Evolutionary conservation across 2,329 filamentous ascomycete species (phyloP), one percentile per base, ranked within the genome.

Genomic region (Massarina eburnea): DNA sequence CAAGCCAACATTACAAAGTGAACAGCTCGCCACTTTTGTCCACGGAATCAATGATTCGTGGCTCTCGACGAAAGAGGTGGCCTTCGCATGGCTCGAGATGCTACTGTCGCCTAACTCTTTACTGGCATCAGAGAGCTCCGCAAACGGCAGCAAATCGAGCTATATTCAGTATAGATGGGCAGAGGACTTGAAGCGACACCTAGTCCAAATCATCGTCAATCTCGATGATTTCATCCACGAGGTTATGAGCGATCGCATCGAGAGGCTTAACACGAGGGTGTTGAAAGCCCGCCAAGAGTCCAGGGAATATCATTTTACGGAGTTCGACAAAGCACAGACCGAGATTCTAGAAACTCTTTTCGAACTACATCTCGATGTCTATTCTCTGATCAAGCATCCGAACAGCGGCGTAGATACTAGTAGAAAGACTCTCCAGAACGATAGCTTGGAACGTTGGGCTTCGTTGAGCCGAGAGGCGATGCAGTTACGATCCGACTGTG

Each of bases 301-400:
- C 8, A 43, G 53, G 14, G 29, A 27, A 1, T 60, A 61, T 26
- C 21, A 48, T 14, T 35, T 71, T 3, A 59, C 62, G 1, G 45
- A 55, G 2, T 59, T 63, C 24, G 64, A 76, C 33, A 49, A 68
- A 18, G 62, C 62, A 10, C 58, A 74, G 21, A 63, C 80, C 32
- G 79, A 82, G 39, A 75, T 84, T 62, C 70, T 79, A 1, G 76
- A 88, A 60, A 76, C 77, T 2, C 68, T 88, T 3, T 86, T 84
- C 54, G 85, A 88, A 62, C 68, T 88, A 24, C 84, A 88, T 57
- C 73, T 88, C 5, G 84, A 88, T 58, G 73, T 85, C 8, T 85
- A 83, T 61, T 79, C 79, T 5, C 70, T 79, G n/a, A 81, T 85
- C 55, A 84, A 80, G 39, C 80, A 80, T 51, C 78, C 81, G 0